phyloP scores from a whole-genome alignment of 495 filamentous ascomycete genomes.

The Copromyces sp. region DNA sequence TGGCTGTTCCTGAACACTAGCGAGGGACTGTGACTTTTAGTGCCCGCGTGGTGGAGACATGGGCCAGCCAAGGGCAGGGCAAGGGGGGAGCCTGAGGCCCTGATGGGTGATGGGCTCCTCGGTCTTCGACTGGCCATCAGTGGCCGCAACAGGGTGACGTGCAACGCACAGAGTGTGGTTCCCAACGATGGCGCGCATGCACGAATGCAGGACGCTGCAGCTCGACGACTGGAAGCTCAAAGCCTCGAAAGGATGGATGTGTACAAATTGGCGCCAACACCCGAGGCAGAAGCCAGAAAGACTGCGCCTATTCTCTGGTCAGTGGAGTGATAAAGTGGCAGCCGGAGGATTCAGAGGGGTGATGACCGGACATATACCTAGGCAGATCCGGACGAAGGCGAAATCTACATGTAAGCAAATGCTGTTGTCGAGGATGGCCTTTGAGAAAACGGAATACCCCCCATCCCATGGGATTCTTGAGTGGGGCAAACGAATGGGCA shows the following conservation, averaged over 20 bases:
- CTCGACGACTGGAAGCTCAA: not conserved
- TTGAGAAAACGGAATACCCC: not conserved
- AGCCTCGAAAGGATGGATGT: not conserved
- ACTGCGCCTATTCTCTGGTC: not conserved
- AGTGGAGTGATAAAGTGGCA: not conserved
- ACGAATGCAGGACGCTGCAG: not conserved
- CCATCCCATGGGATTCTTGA: not conserved
- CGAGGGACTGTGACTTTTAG: not conserved
- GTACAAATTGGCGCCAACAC: not conserved
- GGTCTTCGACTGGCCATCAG: not conserved
- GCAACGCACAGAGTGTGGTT: not conserved
- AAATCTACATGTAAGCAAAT: not conserved
- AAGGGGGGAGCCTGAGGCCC: not conserved
- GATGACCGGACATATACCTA: not conserved
- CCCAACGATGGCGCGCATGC: not conserved
- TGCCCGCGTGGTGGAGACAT: not conserved
- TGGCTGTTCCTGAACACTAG: not conserved
- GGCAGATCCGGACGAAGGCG: not conserved
- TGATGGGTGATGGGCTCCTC: not conserved
- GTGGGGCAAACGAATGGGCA: not conserved
- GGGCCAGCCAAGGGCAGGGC: not conserved
- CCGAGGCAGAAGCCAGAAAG: not conserved
- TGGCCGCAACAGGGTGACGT: not conserved
- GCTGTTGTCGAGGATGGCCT: not conserved
- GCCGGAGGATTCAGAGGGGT: not conserved